phyloP scores from a whole-genome alignment of 2,329 filamentous ascomycete species.

The Colletotrichum navitas region DNA sequence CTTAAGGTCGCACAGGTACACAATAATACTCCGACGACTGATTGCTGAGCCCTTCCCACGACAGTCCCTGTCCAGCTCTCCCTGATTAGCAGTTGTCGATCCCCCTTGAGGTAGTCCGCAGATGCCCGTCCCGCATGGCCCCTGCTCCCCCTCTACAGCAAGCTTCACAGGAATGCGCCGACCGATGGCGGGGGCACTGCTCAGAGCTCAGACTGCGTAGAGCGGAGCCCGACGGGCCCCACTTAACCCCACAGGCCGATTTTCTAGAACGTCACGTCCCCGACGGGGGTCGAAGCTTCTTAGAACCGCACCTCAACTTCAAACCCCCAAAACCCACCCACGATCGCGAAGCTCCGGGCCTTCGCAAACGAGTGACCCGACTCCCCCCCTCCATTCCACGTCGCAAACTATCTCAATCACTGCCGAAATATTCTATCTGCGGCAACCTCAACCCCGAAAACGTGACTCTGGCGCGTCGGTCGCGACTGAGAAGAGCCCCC shows the following conservation, averaged over 20 bases:
- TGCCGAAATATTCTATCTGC: neutral
- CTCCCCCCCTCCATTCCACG: neutral
- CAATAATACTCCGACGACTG: too few relatives aligned
- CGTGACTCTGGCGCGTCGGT: neutral
- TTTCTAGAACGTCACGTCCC: constrained; percentile 26
- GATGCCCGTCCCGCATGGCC: constrained; percentile 4
- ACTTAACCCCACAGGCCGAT: constrained; percentile 15
- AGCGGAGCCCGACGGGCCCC: constrained; percentile 10
- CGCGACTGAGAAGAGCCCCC: neutral
- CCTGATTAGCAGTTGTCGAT: neutral
- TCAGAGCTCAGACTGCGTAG: neutral
- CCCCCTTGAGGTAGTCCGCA: constrained; percentile 6
- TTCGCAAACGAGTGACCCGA: constrained; percentile 2
- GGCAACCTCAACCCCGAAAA: neutral
- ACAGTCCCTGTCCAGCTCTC: neutral
- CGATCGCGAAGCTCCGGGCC: constrained; percentile 4
- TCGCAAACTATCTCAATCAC: too few relatives aligned
- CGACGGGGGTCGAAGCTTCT: constrained; percentile 23
- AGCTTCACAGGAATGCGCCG: constrained; percentile 5
- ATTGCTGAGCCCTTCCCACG: neutral
- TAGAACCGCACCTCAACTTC: constrained; percentile 28
- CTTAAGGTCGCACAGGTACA: too few relatives aligned
- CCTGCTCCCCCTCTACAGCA: constrained; percentile 22
- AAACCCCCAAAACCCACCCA: neutral
- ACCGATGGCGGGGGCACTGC: neutral